phyloP scores from a whole-genome alignment of 2,329 filamentous ascomycete genomes.

The Fusarium phyllophilum region DNA sequence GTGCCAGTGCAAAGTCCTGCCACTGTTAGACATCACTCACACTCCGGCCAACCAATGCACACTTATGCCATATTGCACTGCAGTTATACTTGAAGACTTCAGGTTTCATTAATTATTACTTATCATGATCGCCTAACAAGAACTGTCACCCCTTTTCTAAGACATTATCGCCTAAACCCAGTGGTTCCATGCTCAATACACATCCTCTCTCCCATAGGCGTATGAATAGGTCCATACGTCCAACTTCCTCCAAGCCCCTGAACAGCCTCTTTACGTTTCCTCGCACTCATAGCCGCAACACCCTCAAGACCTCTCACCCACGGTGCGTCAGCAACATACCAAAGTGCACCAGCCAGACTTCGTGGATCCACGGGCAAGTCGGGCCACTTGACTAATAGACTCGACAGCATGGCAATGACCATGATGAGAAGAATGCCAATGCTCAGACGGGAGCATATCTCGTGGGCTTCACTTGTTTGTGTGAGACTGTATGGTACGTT shows the following conservation, averaged over 20 bases:
- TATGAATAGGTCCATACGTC: slow-evolving; percentile 34
- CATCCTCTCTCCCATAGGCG: slow-evolving; percentile 25
- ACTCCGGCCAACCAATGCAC: neutral
- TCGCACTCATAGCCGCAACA: slow-evolving; percentile 28
- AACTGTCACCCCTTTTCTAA: fast-evolving
- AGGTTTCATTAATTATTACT: neutral
- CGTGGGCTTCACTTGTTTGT: slow-evolving; percentile 51
- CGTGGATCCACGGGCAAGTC: slow-evolving; percentile 58
- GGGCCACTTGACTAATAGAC: slow-evolving; percentile 55
- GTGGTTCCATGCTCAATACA: slow-evolving; percentile 32
- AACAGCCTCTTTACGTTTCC: slow-evolving; percentile 14
- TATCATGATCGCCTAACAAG: neutral
- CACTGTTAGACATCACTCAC: neutral
- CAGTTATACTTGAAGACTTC: too few species aligned
- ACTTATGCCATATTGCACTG: neutral
- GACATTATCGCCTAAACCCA: slow-evolving; percentile 5
- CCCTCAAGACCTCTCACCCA: slow-evolving; percentile 32
- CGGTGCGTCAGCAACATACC: slow-evolving; percentile 48
- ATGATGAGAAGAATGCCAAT: slow-evolving; percentile 54
- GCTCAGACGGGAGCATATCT: slow-evolving; percentile 54
- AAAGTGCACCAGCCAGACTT: slow-evolving; percentile 56
- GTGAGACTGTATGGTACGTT: slow-evolving; percentile 59
- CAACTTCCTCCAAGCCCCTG: slow-evolving; percentile 28
- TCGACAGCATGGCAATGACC: slow-evolving; percentile 51
- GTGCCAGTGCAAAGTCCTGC: neutral